Evolutionary conservation across 495 filamentous ascomycete species (phyloP).

Genomic region (Platismatia glauca): DNA sequence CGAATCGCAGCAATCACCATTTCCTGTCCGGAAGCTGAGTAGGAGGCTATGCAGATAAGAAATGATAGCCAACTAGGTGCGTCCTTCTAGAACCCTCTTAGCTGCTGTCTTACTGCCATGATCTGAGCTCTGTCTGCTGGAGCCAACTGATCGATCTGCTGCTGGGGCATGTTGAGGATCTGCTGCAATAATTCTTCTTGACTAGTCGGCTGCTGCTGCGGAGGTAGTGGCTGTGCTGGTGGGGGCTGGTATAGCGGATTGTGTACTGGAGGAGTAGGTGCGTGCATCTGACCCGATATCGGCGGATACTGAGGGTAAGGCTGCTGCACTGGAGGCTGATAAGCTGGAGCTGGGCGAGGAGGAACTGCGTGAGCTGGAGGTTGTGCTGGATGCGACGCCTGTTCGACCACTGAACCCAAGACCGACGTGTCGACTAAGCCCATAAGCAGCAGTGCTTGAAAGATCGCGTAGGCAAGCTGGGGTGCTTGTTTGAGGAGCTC

Average conservation of each 20-base stretch:
- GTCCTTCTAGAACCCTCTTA: slow-evolving; percentile 11
- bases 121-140: slow-evolving; percentile 67
- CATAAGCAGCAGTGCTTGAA: slow-evolving; percentile 89
- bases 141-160: slow-evolving; percentile 65
- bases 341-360: slow-evolving; percentile 16
- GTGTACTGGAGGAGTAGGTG: slow-evolving; percentile 51
- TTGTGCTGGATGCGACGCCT: slow-evolving; percentile 33
- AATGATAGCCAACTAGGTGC: background rate
- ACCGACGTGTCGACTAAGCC: slow-evolving; percentile 70
- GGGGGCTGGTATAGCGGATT: slow-evolving; percentile 47
- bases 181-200: slow-evolving; percentile 63
- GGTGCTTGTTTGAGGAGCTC: slow-evolving; percentile 84
- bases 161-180: slow-evolving; percentile 65
- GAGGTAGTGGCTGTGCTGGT: slow-evolving; percentile 35
- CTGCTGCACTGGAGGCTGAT: slow-evolving; percentile 25
- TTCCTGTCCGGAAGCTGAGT: background rate
- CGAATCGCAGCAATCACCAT: background rate
- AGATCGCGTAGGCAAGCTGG: slow-evolving; percentile 90
- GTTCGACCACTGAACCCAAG: slow-evolving; percentile 49
- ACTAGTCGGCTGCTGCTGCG: slow-evolving; percentile 38
- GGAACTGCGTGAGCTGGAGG: slow-evolving; percentile 25
- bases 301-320: slow-evolving; percentile 21
- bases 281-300: slow-evolving; percentile 33
- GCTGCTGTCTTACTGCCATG: slow-evolving; percentile 53
- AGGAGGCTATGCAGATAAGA: background rate